Evolutionary conservation across 2,329 filamentous ascomycete genomes (phyloP), one percentile per base, ranked within the genome.

Genomic region (Aspergillus fischeri): DNA sequence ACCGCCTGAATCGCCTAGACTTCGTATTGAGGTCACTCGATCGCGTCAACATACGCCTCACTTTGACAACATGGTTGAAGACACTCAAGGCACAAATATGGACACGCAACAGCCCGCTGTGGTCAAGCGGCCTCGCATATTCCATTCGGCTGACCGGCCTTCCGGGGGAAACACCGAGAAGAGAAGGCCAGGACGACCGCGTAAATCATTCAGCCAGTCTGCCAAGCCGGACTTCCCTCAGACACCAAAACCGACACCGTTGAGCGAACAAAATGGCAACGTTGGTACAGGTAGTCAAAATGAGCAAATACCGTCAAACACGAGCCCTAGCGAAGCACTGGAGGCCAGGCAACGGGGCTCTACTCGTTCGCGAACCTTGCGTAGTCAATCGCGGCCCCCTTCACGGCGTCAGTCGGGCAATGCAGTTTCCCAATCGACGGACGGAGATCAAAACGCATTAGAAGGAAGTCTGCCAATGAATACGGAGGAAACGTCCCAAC

Each of bases 61-160:
- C 21, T 17, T 32, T n/a, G 53, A 49, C 3, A 51, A 49, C 20
- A 24, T 21, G n/a, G 42, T 42, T 4, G 52, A 51, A 11, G 20
- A 47, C 9, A 51, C 47, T 20, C 47, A 29, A 28, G 50, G 56
- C 2, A 38, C 21, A 29, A 17, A 27, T 24, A 32, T 47, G 11
- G 54, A 53, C 24, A 52, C 55, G 2, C 58, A 61, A 17, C 61
- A 67, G 27, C 66, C 68, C 45, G 61, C 66, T 6, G 52, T 64
- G 9, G 48, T 61, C 2, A 75, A 75, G 55, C 67, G 72, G 14
- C 70, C 63, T 4, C 68, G 73, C 14, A 62, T 74, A 8, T 62
- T 59, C 3, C 58, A 63, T 6, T 11, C 62, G 1, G 20, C 53
- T 5, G 62, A 59, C 17, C 53, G 21, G 27, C 49, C 54, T 20